Conservation (phyloP, 352 stramenopile genomes). For the Pythium apleroticum region DNA sequence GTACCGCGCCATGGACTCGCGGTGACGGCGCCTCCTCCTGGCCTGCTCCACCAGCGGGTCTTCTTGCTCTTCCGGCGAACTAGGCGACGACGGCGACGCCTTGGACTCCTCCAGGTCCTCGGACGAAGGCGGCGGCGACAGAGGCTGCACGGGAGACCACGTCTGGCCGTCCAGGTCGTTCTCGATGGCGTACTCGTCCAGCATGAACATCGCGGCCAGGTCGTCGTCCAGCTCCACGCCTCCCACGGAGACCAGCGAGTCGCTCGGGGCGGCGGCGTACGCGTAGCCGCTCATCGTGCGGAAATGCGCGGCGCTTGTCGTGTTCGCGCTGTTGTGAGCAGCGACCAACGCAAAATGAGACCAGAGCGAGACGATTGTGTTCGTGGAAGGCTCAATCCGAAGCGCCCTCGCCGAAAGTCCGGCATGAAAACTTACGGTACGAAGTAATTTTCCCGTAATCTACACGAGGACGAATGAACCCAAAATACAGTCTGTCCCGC, state of each 20-base stretch:
- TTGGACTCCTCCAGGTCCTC: constrained; percentile 11
- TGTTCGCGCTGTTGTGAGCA: too few relatives aligned
- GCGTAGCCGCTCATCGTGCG: constrained; percentile 4
- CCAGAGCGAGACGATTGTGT: too few relatives aligned
- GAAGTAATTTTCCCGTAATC: too few relatives aligned
- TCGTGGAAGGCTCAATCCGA: too few relatives aligned
- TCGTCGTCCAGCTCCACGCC: constrained; percentile 18
- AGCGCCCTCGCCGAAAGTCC: too few relatives aligned
- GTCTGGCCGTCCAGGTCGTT: constrained; percentile 13
- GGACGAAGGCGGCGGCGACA: background rate
- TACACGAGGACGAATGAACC: too few relatives aligned
- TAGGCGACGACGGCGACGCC: background rate
- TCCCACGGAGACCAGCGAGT: constrained; percentile 14
- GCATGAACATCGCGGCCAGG: constrained; percentile 19
- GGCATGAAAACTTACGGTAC: too few relatives aligned
- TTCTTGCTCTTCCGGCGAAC: constrained; percentile 11
- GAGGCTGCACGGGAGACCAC: background rate
- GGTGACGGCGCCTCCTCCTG: constrained; percentile 14
- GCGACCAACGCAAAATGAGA: too few relatives aligned
- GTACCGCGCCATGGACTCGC: constrained; percentile 27
- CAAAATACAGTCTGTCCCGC: too few relatives aligned
- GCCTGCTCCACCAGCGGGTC: constrained; percentile 4
- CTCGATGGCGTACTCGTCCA: constrained; percentile 22
- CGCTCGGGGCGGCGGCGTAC: background rate
- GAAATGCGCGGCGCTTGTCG: too few relatives aligned